Base-by-base conservation (phyloP, 2,329 filamentous ascomycete species). In the Ophiobolus disseminans region DNA sequence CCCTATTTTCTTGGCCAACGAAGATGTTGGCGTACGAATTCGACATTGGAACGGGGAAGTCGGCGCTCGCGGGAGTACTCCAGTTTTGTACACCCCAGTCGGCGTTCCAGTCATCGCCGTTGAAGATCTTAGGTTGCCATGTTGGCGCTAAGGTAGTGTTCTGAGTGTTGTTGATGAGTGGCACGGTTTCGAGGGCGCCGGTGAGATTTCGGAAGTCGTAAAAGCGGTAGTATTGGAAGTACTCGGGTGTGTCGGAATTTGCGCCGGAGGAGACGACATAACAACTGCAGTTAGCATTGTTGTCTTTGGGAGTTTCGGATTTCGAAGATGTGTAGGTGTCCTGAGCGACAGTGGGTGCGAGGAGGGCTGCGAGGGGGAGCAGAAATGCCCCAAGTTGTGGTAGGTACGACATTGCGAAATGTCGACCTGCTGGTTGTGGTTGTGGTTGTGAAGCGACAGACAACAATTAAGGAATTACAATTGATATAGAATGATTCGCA, bases 211-310 rank as follows among this genome's bases (percentile, higher is more conserved):
- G 77, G 55, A 81, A 81, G 63, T 81, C 79, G 69, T 74, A 81
- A 62, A 82, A 76, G 40, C 74, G 75, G 69, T 81, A 76, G 63
- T 80, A 73, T 37, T 77, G 73, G 57, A 82, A 82, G 63, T 78
- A 80, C 5, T 72, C 68, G 14, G 75, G 74, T 1, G 59, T 60
- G 9, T 62, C 45, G 7, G 63, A 62, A 3, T 74, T 57, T 4
- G 72, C 71, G 1, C 75, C 71, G 0, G 77, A 76, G 1, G 74
- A 72, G 21, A 80, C 71, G 7, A 76, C 68, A 50, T 79, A 81
- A 65, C 79, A 80, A 44, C 77, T 73, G 54, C 79, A 80, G 35
- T 75, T 63, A 23, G 57, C 43, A 2, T 53, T 66, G 49, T 70
- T 71, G 49, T 73, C 69, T 35, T 69, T 66, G 17, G 68, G 68